Percentiles rank a stretch among this genome's conserved stretches.
These are phyloP conservation scores for Pseudocercospora fijiensis DNA, from an alignment of 2,329 filamentous ascomycete genomes.

Conservation along the genomic window DNA sequence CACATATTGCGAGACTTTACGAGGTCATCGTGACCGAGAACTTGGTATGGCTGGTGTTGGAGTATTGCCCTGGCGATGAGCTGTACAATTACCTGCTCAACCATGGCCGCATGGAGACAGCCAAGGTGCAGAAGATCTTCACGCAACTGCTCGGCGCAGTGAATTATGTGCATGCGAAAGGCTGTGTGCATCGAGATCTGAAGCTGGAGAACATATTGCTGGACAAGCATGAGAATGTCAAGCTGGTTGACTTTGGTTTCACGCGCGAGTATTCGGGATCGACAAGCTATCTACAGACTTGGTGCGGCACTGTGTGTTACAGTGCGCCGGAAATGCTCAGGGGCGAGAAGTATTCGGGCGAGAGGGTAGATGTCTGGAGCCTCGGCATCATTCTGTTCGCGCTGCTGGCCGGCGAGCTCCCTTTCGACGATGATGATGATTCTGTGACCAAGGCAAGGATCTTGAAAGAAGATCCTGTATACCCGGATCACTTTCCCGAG, in stretches of 20 bases:
- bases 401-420: slow-evolving; percentile 77
- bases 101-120: slow-evolving; percentile 76
- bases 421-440: slow-evolving; percentile 97
- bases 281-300: slow-evolving; percentile 91
- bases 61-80: slow-evolving; percentile 96
- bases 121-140: slow-evolving; percentile 93
- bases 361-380: slow-evolving; percentile 98
- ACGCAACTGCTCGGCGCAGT: slow-evolving; percentile 94
- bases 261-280: slow-evolving; percentile 96
- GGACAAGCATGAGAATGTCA: slow-evolving; percentile 96
- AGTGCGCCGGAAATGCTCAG: slow-evolving; percentile 98
- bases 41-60: slow-evolving; percentile 92
- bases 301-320: slow-evolving; percentile 96
- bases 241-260: slow-evolving; percentile 96
- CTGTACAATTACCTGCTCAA: slow-evolving; percentile 92
- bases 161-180: slow-evolving; percentile 89
- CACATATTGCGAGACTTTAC: slow-evolving; percentile 93
- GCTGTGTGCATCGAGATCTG: slow-evolving; percentile 92
- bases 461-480: slow-evolving; percentile 79
- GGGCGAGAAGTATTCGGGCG: slow-evolving; percentile 94
- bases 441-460: slow-evolving; percentile 81
- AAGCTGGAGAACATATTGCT: slow-evolving; percentile 96
- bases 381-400: slow-evolving; percentile 82
- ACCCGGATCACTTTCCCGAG: slow-evolving; percentile 73
- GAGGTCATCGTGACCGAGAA: slow-evolving; percentile 97